Percentiles rank a stretch among this genome's conserved stretches.
Evolutionary conservation across 768 basidiomycete species (phyloP).

Genomic region (Brasilioporus rufonigricans): DNA sequence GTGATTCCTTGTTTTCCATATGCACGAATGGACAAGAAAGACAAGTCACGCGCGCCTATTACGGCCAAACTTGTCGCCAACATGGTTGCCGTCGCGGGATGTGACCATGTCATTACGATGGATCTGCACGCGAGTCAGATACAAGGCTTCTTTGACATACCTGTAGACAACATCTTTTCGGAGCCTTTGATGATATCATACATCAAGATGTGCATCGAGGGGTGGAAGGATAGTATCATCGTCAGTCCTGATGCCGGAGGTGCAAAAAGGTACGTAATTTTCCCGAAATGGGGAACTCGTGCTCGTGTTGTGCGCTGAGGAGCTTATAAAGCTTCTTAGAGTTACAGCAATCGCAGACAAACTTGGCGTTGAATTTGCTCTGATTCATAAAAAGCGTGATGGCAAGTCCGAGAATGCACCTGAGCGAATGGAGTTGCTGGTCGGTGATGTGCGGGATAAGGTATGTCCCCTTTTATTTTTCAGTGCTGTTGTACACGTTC

Average conservation of each 20-base stretch:
- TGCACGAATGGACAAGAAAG: constrained; percentile 97
- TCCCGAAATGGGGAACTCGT: not conserved
- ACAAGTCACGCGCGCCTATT: constrained; percentile 93
- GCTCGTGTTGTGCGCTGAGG: not conserved
- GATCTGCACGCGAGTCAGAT: constrained; percentile 97
- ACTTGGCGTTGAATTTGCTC: constrained; percentile 90
- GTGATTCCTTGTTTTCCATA: constrained; percentile 99
- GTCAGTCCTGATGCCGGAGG: constrained; percentile 98
- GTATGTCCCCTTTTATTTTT: constrained; percentile 31
- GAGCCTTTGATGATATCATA: constrained; percentile 94
- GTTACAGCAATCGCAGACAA: constrained; percentile 95
- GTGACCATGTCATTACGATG: constrained; percentile 99
- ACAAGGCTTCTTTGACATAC: constrained; percentile 98
- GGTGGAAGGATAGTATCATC: constrained; percentile 86
- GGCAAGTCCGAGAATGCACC: constrained; percentile 62
- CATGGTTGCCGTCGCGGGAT: constrained; percentile 95
- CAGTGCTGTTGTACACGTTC: not conserved
- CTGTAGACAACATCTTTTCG: constrained; percentile 95
- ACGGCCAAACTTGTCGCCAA: constrained; percentile 98
- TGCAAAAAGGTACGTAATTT: constrained; percentile 83
- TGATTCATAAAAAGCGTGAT: constrained; percentile 90
- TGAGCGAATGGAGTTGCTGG: constrained; percentile 88
- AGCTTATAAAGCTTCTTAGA: constrained; percentile 40
- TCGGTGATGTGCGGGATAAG: constrained; percentile 92
- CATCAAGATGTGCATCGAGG: constrained; percentile 82